phyloP scores from a whole-genome alignment of 805 yeast genomes.

The Pichia cephalocereana region DNA sequence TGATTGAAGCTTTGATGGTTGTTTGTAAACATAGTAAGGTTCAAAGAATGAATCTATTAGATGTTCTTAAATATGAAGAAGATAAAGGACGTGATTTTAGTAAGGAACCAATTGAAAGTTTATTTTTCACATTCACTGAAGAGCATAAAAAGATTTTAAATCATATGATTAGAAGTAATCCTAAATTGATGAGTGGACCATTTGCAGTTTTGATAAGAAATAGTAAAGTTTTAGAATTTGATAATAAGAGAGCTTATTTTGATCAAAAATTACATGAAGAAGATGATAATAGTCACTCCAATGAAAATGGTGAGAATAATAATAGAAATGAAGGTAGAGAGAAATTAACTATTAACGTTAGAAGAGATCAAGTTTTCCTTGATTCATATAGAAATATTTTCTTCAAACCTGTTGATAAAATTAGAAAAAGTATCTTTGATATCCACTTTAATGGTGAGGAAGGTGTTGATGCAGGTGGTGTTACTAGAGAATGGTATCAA shows the following conservation, averaged over 20 bases:
- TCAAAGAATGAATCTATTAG: slow-evolving; percentile 46
- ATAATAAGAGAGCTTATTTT: slow-evolving; percentile 83
- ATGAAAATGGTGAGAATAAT: slow-evolving; percentile 26
- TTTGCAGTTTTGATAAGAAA: slow-evolving; percentile 81
- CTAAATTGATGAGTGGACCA: slow-evolving; percentile 93
- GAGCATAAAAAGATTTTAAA: slow-evolving; percentile 81
- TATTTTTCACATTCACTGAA: slow-evolving; percentile 81
- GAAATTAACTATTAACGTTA: slow-evolving; percentile 56
- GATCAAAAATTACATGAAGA: slow-evolving; percentile 53
- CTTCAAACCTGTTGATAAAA: slow-evolving; percentile 66
- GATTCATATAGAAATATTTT: slow-evolving; percentile 82
- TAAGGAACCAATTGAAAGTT: slow-evolving; percentile 63
- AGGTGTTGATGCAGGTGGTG: slow-evolving; percentile 98
- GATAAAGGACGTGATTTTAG: slow-evolving; percentile 49
- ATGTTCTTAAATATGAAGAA: slow-evolving; percentile 54
- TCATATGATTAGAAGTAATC: slow-evolving; percentile 84
- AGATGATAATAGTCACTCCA: no score
- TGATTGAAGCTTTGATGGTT: slow-evolving; percentile 89
- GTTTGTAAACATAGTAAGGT: slow-evolving; percentile 83
- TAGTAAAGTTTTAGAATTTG: slow-evolving; percentile 87
- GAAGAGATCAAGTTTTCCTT: slow-evolving; percentile 84
- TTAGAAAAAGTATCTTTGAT: slow-evolving; percentile 63
- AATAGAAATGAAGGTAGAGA: slow-evolving; percentile 27
- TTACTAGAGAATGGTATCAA: slow-evolving; percentile 96
- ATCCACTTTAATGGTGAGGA: slow-evolving; percentile 86